phyloP scores from a whole-genome alignment of 2,329 filamentous ascomycete species.

The Colletotrichum camelliae region DNA sequence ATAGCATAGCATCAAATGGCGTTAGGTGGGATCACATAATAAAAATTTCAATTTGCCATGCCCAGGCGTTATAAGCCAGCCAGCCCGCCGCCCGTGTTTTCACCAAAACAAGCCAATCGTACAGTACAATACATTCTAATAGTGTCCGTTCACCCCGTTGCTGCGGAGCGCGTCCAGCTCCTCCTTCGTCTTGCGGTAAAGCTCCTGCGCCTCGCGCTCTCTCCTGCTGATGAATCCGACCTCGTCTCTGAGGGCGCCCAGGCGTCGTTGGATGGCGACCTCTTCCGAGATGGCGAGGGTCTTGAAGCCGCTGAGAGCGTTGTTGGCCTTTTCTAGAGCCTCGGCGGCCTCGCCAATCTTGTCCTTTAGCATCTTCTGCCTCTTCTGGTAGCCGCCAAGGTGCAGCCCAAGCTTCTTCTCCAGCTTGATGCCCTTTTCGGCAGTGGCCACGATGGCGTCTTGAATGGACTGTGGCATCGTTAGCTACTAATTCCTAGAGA shows the following conservation, averaged over 20 bases:
- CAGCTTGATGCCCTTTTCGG: conserved; percentile 82
- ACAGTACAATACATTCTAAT: conserved; percentile 2
- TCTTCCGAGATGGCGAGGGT: conserved; percentile 82
- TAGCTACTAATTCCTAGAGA: background rate
- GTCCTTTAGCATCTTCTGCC: conserved; percentile 77
- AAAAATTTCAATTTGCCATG: conserved; percentile 7
- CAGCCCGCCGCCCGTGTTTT: background rate
- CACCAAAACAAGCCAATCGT: background rate
- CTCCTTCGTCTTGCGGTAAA: conserved; percentile 77
- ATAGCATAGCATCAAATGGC: background rate
- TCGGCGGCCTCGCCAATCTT: conserved; percentile 81
- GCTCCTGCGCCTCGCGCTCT: conserved; percentile 89
- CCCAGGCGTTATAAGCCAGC: background rate
- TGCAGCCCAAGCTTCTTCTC: conserved; percentile 93
- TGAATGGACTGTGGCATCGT: conserved; percentile 65
- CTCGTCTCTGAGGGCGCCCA: conserved; percentile 81
- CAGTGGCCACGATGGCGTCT: conserved; percentile 73
- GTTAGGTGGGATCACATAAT: background rate
- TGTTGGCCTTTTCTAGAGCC: conserved; percentile 74
- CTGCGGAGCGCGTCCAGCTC: conserved; percentile 71
- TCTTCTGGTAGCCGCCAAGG: conserved; percentile 88
- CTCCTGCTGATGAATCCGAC: conserved; percentile 79
- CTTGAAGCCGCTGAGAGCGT: conserved; percentile 76
- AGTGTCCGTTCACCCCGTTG: conserved; percentile 30
- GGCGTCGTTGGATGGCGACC: conserved; percentile 71